These are phyloP conservation scores for Dictyostelium purpureum DNA, from an alignment of 78 protist genomes.

Conservation along the genomic window DNA sequence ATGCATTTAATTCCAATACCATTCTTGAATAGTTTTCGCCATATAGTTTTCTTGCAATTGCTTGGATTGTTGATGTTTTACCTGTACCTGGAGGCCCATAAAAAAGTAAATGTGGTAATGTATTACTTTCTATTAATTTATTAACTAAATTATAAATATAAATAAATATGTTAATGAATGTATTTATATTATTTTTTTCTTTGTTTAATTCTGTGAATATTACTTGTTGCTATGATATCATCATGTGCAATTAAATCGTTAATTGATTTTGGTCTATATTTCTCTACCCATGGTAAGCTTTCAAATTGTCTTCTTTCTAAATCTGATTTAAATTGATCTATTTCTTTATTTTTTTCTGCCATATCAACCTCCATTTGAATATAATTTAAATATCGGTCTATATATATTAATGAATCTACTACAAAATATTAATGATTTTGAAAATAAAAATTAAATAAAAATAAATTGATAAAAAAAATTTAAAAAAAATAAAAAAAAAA, in stretches of 20 bases:
- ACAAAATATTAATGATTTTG: too few relatives aligned
- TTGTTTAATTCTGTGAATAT: background rate
- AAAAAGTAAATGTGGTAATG: constrained; percentile 96
- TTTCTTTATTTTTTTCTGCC: background rate
- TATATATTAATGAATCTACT: too few relatives aligned
- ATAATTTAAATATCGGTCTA: too few relatives aligned
- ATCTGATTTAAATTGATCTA: background rate
- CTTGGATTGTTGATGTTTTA: constrained; percentile 98
- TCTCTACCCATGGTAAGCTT: constrained; percentile 97
- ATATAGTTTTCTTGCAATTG: constrained; percentile 93
- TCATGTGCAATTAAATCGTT: constrained; percentile 98
- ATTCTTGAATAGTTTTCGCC: constrained; percentile 81
- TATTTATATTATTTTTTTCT: background rate
- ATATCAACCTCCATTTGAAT: background rate
- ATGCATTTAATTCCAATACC: constrained; percentile 98
- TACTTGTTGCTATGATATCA: constrained; percentile 79
- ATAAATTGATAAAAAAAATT: too few relatives aligned
- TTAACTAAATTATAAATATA: constrained; percentile 26
- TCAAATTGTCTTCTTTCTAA: constrained; percentile 22
- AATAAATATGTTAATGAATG: background rate
- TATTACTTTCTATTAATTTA: constrained; percentile 40
- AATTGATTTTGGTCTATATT: constrained; percentile 96
- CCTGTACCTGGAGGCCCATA: constrained; percentile 99
- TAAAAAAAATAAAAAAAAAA: too few relatives aligned
- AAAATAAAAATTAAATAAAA: too few relatives aligned